Evolutionary conservation across 2,329 filamentous ascomycete genomes (phyloP), one percentile per base, ranked within the genome.

Genomic region (Trichoderma simmonsii): DNA sequence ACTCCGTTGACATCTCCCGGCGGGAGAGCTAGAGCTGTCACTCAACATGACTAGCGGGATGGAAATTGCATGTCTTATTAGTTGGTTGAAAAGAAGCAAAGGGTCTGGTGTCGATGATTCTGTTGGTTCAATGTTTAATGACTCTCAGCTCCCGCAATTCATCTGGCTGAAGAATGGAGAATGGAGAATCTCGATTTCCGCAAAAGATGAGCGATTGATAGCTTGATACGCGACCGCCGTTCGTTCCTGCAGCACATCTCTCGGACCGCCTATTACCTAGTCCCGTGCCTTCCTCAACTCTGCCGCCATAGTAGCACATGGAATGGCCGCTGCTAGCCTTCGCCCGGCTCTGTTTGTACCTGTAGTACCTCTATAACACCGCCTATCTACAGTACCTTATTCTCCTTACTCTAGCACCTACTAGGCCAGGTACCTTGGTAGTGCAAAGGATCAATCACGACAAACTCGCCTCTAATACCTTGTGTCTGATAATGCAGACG

Each of bases 271-370:
- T 32, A 30, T 30, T 26, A 24, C 61, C 28, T 61, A 18, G 26
- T 28, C 59, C 67, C 57, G 67, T 70, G 67, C 67, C 34, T 70
- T 62, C 57, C 67, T 61, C 67, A 60, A 36, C 54, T 59, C 28
- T 59, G 24, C 54, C 61, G 32, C 32, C 32, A 34, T 34, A 34
- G 11, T 34, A 34, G 32, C 32, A 34, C 32, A 34, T 34, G 32
- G 32, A 12, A 32, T 32, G 32, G 11, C 32, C 32, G 26, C 39
- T 43, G 24, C 36, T 64, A 30, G 21, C 32, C 43, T 21, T 2
- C 14, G 32, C 11, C 32, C 32, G 32, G 32, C 32, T 34, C 11
- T 34, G 32, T 34, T 5, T 34, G 32, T 14, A 34, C 32, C 34
- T 36, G 34, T 36, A 36, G 34, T 36, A 36, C 34, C 34, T 15